Evolutionary conservation across 495 filamentous ascomycete genomes (phyloP).

Genomic region (Penicillium fimorum): DNA sequence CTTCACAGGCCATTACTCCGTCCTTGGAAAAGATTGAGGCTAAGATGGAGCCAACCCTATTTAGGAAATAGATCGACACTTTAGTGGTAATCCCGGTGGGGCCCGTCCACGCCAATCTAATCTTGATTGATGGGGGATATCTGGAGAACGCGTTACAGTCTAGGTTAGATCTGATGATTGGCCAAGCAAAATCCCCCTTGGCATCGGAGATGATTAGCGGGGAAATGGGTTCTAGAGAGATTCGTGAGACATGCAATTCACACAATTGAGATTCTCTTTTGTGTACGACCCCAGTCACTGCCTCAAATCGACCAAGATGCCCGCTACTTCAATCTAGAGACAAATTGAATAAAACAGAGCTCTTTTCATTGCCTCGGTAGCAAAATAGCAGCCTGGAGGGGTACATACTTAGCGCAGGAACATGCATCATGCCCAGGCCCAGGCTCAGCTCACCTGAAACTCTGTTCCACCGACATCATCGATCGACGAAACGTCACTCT

Average conservation of each 20-base stretch:
- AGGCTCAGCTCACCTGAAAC: constrained; percentile 4
- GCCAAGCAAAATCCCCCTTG: neutral
- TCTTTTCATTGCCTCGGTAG: neutral
- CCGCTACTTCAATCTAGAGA: neutral
- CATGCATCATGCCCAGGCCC: constrained; percentile 2
- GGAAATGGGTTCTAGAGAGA: neutral
- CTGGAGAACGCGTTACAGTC: neutral
- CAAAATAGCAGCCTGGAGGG: neutral
- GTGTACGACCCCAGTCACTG: neutral
- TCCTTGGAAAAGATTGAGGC: neutral
- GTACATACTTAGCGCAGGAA: constrained; percentile 1
- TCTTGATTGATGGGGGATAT: neutral
- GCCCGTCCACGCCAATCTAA: constrained; percentile 1
- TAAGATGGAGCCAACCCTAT: neutral
- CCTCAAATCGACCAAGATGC: neutral
- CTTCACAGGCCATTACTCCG: neutral
- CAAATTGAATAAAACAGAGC: neutral
- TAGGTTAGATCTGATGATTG: neutral
- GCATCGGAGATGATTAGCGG: neutral
- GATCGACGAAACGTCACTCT: constrained; percentile 17
- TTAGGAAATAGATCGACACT: neutral
- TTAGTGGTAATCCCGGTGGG: neutral
- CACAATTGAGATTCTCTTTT: neutral
- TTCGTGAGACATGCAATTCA: neutral
- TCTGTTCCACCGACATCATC: constrained; percentile 30